Evolutionary conservation across 495 filamentous ascomycete species (phyloP).

Genomic region (Tuber microsphaerosporum): DNA sequence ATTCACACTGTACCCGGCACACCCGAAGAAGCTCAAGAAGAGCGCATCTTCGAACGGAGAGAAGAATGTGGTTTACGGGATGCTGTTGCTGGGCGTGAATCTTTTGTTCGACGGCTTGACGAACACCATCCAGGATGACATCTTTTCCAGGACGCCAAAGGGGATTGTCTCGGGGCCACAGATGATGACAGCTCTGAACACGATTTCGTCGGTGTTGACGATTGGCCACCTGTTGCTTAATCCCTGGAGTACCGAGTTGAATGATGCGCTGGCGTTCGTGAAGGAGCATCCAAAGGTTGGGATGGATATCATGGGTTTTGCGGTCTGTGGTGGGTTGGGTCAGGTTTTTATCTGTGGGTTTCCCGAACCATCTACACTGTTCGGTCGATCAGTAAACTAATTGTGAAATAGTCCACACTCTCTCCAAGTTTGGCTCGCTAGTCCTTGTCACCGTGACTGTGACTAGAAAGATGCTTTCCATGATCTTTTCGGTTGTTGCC

Average conservation of each 20-base stretch:
- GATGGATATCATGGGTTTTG: slow-evolving; percentile 80
- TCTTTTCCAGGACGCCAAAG: slow-evolving; percentile 53
- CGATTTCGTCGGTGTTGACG: slow-evolving; percentile 70
- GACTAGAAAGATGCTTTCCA: slow-evolving; percentile 96
- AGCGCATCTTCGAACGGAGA: slow-evolving; percentile 47
- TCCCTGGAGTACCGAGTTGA: slow-evolving; percentile 75
- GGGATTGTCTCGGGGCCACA: slow-evolving; percentile 63
- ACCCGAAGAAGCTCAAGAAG: slow-evolving; percentile 62
- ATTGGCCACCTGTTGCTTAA: slow-evolving; percentile 64
- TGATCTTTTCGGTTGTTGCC: slow-evolving; percentile 90
- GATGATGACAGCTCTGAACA: slow-evolving; percentile 99
- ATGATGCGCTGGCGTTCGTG: slow-evolving; percentile 72
- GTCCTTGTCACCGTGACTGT: slow-evolving; percentile 94
- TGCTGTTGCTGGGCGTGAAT: slow-evolving; percentile 82
- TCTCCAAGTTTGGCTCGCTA: slow-evolving; percentile 82
- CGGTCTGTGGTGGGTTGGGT: slow-evolving; percentile 84
- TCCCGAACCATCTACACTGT: not conserved
- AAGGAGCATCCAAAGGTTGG: slow-evolving; percentile 66
- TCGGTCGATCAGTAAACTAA: slow-evolving; percentile 18
- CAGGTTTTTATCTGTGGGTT: slow-evolving; percentile 88
- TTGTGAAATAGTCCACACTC: slow-evolving; percentile 63
- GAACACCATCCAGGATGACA: slow-evolving; percentile 92
- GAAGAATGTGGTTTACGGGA: slow-evolving; percentile 63
- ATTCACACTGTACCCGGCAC: slow-evolving; percentile 70
- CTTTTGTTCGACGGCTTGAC: slow-evolving; percentile 92